Conservation (phyloP, 2,329 filamentous ascomycete species). For the Aspergillus pseudoterreus region DNA sequence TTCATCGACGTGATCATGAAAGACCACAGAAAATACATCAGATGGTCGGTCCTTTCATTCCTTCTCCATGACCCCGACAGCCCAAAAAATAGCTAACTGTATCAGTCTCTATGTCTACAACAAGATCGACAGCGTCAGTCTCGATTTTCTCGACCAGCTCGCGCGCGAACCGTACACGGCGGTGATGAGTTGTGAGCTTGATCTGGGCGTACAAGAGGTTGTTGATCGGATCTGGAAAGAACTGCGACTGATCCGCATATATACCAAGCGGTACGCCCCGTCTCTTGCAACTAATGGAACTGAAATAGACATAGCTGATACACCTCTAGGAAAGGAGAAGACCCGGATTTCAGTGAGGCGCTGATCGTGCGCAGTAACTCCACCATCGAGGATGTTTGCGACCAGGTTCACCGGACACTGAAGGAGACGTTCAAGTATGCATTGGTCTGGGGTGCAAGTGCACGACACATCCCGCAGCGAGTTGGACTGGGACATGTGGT, state of each 20-base stretch:
- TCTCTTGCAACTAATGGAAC: neutral
- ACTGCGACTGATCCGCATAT: constrained; percentile 81
- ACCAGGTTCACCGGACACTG: constrained; percentile 85
- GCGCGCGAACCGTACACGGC: constrained; percentile 90
- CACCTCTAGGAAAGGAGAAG: constrained; percentile 68
- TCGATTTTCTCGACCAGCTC: constrained; percentile 88
- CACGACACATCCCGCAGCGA: constrained; percentile 87
- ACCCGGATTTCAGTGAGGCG: constrained; percentile 86
- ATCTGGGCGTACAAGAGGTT: constrained; percentile 88
- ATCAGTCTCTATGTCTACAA: constrained; percentile 91
- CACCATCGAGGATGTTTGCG: constrained; percentile 94
- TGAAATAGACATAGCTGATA: constrained; percentile 5
- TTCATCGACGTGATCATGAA: constrained; percentile 99
- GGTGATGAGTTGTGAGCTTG: constrained; percentile 96
- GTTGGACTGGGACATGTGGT: constrained; percentile 84
- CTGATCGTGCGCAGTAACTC: constrained; percentile 86
- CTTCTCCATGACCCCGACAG: too few species aligned
- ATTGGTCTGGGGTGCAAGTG: constrained; percentile 94
- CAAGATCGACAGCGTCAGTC: constrained; percentile 93
- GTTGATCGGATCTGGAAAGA: constrained; percentile 95
- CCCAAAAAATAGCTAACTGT: neutral
- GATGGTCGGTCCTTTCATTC: constrained; percentile 45
- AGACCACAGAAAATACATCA: constrained; percentile 96
- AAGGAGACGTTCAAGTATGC: constrained; percentile 99
- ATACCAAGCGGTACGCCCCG: constrained; percentile 68